Evolutionary conservation across 768 basidiomycete species (phyloP).

Genomic region (Agrocybe pediades): DNA sequence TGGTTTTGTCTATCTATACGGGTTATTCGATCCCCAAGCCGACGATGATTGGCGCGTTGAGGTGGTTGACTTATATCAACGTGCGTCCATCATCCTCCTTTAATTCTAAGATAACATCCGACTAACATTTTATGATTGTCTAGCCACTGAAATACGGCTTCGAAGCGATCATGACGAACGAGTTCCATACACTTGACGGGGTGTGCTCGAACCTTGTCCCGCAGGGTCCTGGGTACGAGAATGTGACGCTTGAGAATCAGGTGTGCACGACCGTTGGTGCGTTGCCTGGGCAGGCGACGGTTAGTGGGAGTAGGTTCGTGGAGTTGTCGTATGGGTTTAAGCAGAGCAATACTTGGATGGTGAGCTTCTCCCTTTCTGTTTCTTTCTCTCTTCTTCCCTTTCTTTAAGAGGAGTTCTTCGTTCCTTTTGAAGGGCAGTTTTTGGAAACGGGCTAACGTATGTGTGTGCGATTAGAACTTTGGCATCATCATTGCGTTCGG

Average conservation of each 20-base stretch:
- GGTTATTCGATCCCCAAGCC: slow-evolving; percentile 62
- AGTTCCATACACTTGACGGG: slow-evolving; percentile 71
- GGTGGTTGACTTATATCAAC: slow-evolving; percentile 57
- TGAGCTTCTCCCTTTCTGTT: slow-evolving; percentile 18
- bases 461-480: slow-evolving; percentile 57
- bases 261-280: slow-evolving; percentile 73
- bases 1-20: slow-evolving; percentile 33
- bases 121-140: background rate
- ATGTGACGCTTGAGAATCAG: slow-evolving; percentile 58
- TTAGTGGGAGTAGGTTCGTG: slow-evolving; percentile 57
- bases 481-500: slow-evolving; percentile 72
- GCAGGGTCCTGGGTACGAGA: slow-evolving; percentile 58
- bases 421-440: too few relatives aligned
- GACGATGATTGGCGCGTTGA: slow-evolving; percentile 67
- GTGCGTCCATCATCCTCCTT: background rate
- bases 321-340: slow-evolving; percentile 47
- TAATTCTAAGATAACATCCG: background rate
- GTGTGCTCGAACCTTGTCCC: slow-evolving; percentile 57
- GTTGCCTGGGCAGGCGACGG: slow-evolving; percentile 53
- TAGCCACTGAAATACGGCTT: slow-evolving; percentile 36
- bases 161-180: slow-evolving; percentile 73
- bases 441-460: too few relatives aligned
- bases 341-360: slow-evolving; percentile 40
- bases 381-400: background rate
- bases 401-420: too few relatives aligned